These are phyloP conservation scores for Porphyridium purpureum DNA, from an alignment of 23 red algal species.

Conservation along the genomic window DNA sequence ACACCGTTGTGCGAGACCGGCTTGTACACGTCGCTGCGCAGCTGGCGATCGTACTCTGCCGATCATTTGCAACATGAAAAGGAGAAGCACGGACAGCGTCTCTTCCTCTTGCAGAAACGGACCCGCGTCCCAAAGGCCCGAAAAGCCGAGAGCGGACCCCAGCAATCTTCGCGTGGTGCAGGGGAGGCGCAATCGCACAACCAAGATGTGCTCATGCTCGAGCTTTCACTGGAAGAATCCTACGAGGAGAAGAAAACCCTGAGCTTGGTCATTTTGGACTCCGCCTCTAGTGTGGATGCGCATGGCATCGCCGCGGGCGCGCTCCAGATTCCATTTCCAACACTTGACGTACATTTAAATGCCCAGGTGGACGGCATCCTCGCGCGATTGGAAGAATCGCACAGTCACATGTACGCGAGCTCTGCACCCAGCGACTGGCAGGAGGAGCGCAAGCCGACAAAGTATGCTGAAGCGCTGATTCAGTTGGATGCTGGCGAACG, in stretches of 20 bases:
- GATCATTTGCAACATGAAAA: slow-evolving; percentile 19
- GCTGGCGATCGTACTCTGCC: slow-evolving; percentile 38
- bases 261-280: not conserved
- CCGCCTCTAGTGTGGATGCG: slow-evolving; percentile 6
- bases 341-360: slow-evolving; percentile 2
- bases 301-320: slow-evolving; percentile 1
- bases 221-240: too few relatives aligned
- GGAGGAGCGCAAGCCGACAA: slow-evolving; percentile 47
- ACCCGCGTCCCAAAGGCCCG: slow-evolving; percentile 2
- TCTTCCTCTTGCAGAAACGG: slow-evolving; percentile 44
- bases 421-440: slow-evolving; percentile 24
- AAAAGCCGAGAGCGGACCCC: not conserved
- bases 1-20: slow-evolving; percentile 33
- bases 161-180: slow-evolving; percentile 5
- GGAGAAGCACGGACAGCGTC: slow-evolving; percentile 8
- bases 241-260: not conserved
- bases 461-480: slow-evolving; percentile 47
- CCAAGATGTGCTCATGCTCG: too few relatives aligned
- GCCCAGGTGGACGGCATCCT: slow-evolving; percentile 2
- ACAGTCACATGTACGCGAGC: not conserved
- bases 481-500: slow-evolving; percentile 12
- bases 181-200: slow-evolving; percentile 1
- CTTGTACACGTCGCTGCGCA: slow-evolving; percentile 51
- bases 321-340: not conserved
- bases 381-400: slow-evolving; percentile 6